A percentile compares a stretch with the other conserved stretches of the same genome.
These are phyloP conservation scores for Trypanosoma brucei DNA, from an alignment of 208 protist species.

Conservation along the genomic window DNA sequence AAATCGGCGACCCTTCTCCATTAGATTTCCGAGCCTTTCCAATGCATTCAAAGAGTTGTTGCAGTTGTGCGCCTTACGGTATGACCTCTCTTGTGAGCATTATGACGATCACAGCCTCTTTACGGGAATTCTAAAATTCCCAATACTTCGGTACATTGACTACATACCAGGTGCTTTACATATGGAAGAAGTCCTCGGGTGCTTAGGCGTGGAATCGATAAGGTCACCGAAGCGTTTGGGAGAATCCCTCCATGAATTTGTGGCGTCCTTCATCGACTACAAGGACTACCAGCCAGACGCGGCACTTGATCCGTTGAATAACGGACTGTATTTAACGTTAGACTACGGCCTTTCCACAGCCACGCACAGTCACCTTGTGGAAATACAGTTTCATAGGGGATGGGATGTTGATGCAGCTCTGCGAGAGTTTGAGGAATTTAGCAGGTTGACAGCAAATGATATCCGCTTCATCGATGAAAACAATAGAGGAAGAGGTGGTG, in stretches of 20 bases:
- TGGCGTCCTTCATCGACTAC: conserved; percentile 76
- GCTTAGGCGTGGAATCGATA: conserved; percentile 38
- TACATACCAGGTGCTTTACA: conserved; percentile 74
- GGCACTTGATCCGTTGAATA: conserved; percentile 60
- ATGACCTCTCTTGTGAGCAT: conserved; percentile 45
- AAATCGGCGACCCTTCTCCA: conserved; percentile 33
- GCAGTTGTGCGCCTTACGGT: conserved; percentile 61
- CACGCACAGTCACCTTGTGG: conserved; percentile 72
- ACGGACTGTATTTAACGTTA: conserved; percentile 71
- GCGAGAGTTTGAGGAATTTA: conserved; percentile 73
- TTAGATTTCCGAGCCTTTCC: conserved; percentile 66
- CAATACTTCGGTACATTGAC: conserved; percentile 77
- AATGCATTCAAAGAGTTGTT: conserved; percentile 70
- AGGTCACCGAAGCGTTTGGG: conserved; percentile 15
- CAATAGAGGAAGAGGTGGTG: conserved; percentile 53
- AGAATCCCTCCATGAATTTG: conserved; percentile 39
- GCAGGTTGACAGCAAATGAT: conserved; percentile 70
- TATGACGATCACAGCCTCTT: conserved; percentile 45
- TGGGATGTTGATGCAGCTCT: conserved; percentile 54
- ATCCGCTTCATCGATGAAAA: conserved; percentile 71
- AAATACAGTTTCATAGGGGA: conserved; percentile 59
- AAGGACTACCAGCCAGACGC: conserved; percentile 56
- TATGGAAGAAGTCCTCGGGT: conserved; percentile 61
- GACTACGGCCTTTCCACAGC: conserved; percentile 74
- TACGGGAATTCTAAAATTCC: conserved; percentile 54